Conservation (phyloP, 306 rosid species). For the Quercus mongolica region DNA sequence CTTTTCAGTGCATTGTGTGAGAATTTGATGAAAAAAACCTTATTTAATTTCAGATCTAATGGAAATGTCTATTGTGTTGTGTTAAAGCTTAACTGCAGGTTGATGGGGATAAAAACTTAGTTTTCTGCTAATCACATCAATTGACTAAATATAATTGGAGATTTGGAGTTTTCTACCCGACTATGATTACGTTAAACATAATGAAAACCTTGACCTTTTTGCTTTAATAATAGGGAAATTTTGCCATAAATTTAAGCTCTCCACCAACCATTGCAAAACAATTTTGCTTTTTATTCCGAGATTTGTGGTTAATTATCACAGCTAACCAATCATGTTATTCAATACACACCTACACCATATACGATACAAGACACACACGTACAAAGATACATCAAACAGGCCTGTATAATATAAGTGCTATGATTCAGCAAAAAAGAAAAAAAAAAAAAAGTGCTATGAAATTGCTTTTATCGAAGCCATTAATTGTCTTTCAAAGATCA, state of each 20-base stretch:
- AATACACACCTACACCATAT: too few species aligned
- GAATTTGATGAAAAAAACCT: conserved; percentile 23
- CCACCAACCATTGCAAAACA: conserved; percentile 2
- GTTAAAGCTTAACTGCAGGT: neutral
- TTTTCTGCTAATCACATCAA: conserved; percentile 48
- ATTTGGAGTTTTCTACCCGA: conserved; percentile 20
- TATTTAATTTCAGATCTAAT: conserved; percentile 11
- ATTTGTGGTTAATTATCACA: neutral
- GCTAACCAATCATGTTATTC: neutral
- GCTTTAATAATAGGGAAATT: conserved; percentile 12
- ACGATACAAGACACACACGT: too few species aligned
- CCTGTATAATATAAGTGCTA: neutral
- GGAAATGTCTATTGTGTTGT: neutral
- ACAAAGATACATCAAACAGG: too few species aligned
- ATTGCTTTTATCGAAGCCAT: neutral
- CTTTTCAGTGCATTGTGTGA: conserved; percentile 20
- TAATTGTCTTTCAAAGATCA: neutral
- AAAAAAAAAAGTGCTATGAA: neutral
- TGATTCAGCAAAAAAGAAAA: neutral
- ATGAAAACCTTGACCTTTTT: conserved; percentile 3
- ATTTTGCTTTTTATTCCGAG: neutral
- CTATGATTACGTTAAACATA: neutral
- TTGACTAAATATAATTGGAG: conserved; percentile 18
- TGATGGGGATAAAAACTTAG: conserved; percentile 21
- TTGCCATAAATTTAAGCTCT: neutral